A percentile compares a stretch with the other conserved stretches of the same genome.
These are phyloP conservation scores for Cercospora sp. DNA, from an alignment of 2,329 filamentous ascomycete genomes.

Conservation along the genomic window DNA sequence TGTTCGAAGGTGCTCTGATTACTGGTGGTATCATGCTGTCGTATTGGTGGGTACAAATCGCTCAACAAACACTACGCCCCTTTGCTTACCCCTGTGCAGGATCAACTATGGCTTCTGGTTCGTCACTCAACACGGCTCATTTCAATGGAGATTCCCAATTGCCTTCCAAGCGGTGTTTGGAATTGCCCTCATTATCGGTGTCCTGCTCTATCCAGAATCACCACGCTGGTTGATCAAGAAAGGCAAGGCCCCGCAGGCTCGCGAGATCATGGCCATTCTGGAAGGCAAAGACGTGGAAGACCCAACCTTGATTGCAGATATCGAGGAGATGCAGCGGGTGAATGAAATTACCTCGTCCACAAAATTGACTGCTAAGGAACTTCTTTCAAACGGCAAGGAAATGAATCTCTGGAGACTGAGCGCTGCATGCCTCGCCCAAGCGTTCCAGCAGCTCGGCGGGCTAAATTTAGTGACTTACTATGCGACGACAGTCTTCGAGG, in stretches of 20 bases:
- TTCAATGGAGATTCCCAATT: conserved; percentile 57
- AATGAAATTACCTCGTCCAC: conserved; percentile 21
- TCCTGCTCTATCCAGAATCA: conserved; percentile 57
- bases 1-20: conserved; percentile 85
- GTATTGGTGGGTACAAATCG: conserved; percentile 55
- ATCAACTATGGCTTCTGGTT: conserved; percentile 49
- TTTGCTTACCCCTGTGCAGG: conserved; percentile 54
- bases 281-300: conserved; percentile 52
- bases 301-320: conserved; percentile 59
- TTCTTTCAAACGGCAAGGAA: conserved; percentile 43
- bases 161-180: conserved; percentile 59
- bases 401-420: conserved; percentile 48
- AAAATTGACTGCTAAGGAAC: conserved; percentile 25
- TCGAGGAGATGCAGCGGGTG: conserved; percentile 32
- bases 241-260: conserved; percentile 49
- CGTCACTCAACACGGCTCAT: conserved; percentile 43
- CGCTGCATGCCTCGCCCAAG: conserved; percentile 47
- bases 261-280: conserved; percentile 54
- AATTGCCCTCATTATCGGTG: conserved; percentile 51
- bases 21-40: conserved; percentile 51
- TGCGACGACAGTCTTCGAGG: conserved; percentile 55
- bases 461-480: conserved; percentile 35
- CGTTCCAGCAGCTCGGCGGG: conserved; percentile 45
- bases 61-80: conserved; percentile 62
- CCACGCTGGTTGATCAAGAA: conserved; percentile 56